Conservation (phyloP, 495 filamentous ascomycete species). For the Daldinia bambusicola region DNA sequence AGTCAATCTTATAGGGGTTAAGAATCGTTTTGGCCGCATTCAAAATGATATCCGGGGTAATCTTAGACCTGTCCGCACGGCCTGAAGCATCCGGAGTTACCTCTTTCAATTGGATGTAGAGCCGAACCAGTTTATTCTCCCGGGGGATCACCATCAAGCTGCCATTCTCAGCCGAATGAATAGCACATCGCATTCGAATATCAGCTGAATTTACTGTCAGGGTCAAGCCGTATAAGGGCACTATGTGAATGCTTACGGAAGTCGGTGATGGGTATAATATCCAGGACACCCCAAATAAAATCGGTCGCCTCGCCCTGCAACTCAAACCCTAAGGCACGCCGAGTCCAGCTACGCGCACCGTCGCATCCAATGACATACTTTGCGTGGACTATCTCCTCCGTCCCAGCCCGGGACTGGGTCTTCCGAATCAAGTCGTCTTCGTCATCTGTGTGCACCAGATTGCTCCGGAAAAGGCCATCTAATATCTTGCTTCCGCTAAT, state of each 20-base stretch:
- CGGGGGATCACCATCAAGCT: slow-evolving; percentile 76
- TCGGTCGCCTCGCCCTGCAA: slow-evolving; percentile 73
- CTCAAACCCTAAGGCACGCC: slow-evolving; percentile 67
- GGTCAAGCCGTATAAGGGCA: slow-evolving; percentile 49
- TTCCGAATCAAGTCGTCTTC: slow-evolving; percentile 62
- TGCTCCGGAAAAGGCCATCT: slow-evolving; percentile 62
- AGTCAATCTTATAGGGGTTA: slow-evolving; percentile 68
- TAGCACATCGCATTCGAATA: slow-evolving; percentile 72
- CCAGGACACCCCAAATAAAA: slow-evolving; percentile 74
- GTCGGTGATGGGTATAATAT: slow-evolving; percentile 73
- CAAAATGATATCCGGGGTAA: slow-evolving; percentile 68
- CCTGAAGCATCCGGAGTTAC: slow-evolving; percentile 61
- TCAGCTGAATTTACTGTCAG: slow-evolving; percentile 68
- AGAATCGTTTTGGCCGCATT: slow-evolving; percentile 68
- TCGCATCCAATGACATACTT: slow-evolving; percentile 78
- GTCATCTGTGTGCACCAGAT: slow-evolving; percentile 61
- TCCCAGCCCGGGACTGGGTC: slow-evolving; percentile 54
- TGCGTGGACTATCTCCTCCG: slow-evolving; percentile 57
- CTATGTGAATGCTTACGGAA: slow-evolving; percentile 65
- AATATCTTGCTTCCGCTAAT: slow-evolving; percentile 45
- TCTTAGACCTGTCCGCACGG: slow-evolving; percentile 62
- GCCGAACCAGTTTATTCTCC: slow-evolving; percentile 71
- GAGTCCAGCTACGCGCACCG: slow-evolving; percentile 71
- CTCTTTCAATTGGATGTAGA: slow-evolving; percentile 77
- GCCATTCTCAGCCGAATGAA: slow-evolving; percentile 71